Conservation (phyloP, 164 flowering plant genomes). For the Vitis rotundifolia region DNA sequence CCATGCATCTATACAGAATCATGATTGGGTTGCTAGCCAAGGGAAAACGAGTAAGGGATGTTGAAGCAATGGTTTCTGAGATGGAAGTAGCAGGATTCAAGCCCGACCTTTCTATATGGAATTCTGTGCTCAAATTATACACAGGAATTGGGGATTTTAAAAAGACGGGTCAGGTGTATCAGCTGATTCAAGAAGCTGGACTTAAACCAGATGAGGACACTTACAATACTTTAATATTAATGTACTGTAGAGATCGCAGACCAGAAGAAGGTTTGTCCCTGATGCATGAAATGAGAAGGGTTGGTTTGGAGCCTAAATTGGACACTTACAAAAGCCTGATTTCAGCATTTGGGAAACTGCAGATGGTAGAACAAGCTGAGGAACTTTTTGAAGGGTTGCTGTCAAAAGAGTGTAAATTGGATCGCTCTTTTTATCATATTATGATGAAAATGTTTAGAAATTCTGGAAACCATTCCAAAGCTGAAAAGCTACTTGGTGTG, state of each 20-base stretch:
- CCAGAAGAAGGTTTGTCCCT: conserved; percentile 85
- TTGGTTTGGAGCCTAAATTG: conserved; percentile 68
- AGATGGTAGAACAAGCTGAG: conserved; percentile 69
- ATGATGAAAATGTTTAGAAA: conserved; percentile 90
- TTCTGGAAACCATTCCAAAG: conserved; percentile 67
- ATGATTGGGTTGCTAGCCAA: conserved; percentile 68
- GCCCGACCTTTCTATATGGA: conserved; percentile 80
- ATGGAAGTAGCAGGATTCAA: conserved; percentile 90
- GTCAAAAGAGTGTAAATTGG: conserved; percentile 60
- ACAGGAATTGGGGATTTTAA: conserved; percentile 65
- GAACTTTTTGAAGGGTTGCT: conserved; percentile 67
- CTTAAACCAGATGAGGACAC: conserved; percentile 79
- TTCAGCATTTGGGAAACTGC: conserved; percentile 73
- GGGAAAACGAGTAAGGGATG: conserved; percentile 84
- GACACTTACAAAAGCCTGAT: conserved; percentile 87
- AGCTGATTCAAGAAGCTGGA: conserved; percentile 52
- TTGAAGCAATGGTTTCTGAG: conserved; percentile 80
- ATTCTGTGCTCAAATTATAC: conserved; percentile 75
- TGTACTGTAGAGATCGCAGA: conserved; percentile 85
- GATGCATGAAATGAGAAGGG: conserved; percentile 68
- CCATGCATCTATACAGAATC: conserved; percentile 83
- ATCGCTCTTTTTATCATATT: conserved; percentile 86
- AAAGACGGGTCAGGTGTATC: conserved; percentile 66
- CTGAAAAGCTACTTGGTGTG: conserved; percentile 59
- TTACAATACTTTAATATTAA: conserved; percentile 79